A percentile compares a stretch with the other conserved stretches of the same genome.
These are phyloP conservation scores for Penicillium daleae DNA, from an alignment of 495 filamentous ascomycete genomes.

Conservation along the genomic window DNA sequence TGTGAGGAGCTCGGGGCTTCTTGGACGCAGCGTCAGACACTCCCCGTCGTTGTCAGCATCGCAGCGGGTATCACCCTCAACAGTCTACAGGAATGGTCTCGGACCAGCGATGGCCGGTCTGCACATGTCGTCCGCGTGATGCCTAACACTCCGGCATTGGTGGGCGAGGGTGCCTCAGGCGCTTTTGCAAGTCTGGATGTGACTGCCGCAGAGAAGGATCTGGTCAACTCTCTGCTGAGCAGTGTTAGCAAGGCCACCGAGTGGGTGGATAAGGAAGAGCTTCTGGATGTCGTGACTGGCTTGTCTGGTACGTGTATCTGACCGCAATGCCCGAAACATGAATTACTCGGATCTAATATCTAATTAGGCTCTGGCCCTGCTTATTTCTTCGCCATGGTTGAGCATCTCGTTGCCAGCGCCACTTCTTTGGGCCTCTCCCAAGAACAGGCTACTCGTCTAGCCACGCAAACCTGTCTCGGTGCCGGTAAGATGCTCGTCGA, in stretches of 20 bases:
- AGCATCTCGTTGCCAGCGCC: constrained; percentile 44
- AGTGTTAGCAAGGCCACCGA: constrained; percentile 46
- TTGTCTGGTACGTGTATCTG: constrained; percentile 40
- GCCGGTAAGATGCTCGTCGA: constrained; percentile 47
- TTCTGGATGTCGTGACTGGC: constrained; percentile 47
- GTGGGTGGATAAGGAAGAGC: constrained; percentile 47
- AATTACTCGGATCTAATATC: neutral
- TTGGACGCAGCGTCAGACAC: constrained; percentile 70
- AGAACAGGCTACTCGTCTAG: constrained; percentile 46
- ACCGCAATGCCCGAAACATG: neutral
- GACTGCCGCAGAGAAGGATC: constrained; percentile 36
- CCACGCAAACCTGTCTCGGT: constrained; percentile 47
- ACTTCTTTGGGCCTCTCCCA: constrained; percentile 40
- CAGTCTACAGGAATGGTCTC: constrained; percentile 40
- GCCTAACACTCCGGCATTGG: constrained; percentile 48
- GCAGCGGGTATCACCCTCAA: constrained; percentile 46
- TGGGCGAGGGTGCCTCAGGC: constrained; percentile 43
- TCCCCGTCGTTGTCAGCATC: constrained; percentile 50
- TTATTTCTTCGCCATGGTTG: constrained; percentile 52
- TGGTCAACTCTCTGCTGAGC: constrained; percentile 38
- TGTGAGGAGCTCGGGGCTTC: constrained; percentile 91
- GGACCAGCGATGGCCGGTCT: constrained; percentile 29
- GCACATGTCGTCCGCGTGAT: constrained; percentile 46
- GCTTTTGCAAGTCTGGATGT: constrained; percentile 38
- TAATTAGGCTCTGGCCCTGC: constrained; percentile 45